A percentile compares a stretch with the other conserved stretches of the same genome.
phyloP scores from a whole-genome alignment of 2,329 filamentous ascomycete genomes.

The Didymella pomorum region DNA sequence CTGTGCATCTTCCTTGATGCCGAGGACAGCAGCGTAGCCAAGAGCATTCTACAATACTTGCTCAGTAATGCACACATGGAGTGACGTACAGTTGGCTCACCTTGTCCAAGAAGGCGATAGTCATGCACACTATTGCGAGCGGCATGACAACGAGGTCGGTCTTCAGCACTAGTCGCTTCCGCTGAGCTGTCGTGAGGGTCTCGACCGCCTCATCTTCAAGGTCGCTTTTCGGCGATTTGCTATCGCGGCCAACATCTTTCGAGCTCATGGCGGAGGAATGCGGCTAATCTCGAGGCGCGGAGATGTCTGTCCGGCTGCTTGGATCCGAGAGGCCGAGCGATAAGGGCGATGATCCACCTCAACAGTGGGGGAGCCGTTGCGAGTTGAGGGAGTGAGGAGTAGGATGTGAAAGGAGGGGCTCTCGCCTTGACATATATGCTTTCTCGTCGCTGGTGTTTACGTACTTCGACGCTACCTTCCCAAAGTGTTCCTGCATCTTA shows the following conservation, averaged over 20 bases:
- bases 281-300: neutral
- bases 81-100: neutral
- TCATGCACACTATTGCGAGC: conserved; percentile 6
- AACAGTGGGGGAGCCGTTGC: neutral
- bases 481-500: neutral
- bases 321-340: neutral
- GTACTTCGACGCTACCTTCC: neutral
- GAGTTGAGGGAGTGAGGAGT: neutral
- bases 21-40: conserved; percentile 4
- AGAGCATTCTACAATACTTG: neutral
- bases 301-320: neutral
- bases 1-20: conserved; percentile 6
- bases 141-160: conserved; percentile 5
- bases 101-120: conserved; percentile 3
- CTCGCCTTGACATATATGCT: neutral
- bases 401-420: too few relatives aligned
- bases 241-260: neutral
- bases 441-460: neutral
- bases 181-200: neutral
- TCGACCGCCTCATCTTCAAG: neutral
- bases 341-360: neutral
- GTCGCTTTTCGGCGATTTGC: neutral
- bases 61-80: neutral
- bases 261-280: neutral
- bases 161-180: neutral